Conservation (phyloP, 352 stramenopile species). For the Globisporangium sylvaticum region DNA sequence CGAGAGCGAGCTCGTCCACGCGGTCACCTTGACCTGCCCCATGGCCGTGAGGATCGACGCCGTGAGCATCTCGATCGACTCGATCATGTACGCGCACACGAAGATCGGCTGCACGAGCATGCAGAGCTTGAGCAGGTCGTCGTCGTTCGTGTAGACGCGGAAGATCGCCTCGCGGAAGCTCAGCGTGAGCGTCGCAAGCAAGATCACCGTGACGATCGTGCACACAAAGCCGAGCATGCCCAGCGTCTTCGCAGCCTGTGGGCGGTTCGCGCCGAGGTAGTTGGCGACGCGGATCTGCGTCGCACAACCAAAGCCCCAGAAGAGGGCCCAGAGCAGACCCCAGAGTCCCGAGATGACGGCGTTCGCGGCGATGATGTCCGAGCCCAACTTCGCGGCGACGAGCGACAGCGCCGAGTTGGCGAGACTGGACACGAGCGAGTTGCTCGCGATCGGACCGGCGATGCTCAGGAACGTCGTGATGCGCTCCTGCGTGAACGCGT, state of each 20-base stretch:
- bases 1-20: conserved; percentile 37
- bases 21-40: conserved; percentile 47
- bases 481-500: conserved; percentile 53
- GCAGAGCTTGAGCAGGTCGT: conserved; percentile 39
- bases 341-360: conserved; percentile 66
- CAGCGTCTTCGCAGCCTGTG: conserved; percentile 56
- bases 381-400: conserved; percentile 65
- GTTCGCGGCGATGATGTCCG: conserved; percentile 75
- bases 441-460: conserved; percentile 52
- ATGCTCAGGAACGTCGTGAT: conserved; percentile 67
- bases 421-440: conserved; percentile 69
- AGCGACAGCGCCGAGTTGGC: conserved; percentile 67
- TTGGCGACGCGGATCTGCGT: conserved; percentile 79
- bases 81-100: conserved; percentile 39
- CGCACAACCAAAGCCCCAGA: conserved; percentile 76
- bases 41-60: conserved; percentile 44
- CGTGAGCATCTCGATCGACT: conserved; percentile 50
- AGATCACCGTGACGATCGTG: conserved; percentile 43
- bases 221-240: conserved; percentile 58
- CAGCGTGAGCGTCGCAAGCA: conserved; percentile 34
- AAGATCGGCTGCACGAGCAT: conserved; percentile 51
- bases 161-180: conserved; percentile 34
- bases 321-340: conserved; percentile 67
- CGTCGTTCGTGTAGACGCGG: conserved; percentile 46
- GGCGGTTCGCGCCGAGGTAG: conserved; percentile 65